These are phyloP conservation scores for Scedosporium aurantiacum DNA, from an alignment of 2,329 filamentous ascomycete species.

Conservation along the genomic window DNA sequence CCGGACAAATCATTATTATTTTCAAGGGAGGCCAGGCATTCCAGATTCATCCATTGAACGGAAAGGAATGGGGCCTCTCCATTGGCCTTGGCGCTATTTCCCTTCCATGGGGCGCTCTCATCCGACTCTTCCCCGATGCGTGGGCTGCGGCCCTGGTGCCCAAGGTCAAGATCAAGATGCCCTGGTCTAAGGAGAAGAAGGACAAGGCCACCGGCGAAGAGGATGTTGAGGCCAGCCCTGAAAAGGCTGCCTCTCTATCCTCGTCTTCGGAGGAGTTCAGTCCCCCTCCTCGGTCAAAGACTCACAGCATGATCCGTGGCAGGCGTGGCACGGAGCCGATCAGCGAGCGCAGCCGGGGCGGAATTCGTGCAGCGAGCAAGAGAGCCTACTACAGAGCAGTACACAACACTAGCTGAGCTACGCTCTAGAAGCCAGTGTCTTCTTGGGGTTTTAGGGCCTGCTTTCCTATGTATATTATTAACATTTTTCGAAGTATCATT, in stretches of 20 bases:
- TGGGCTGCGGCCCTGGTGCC: constrained; percentile 17
- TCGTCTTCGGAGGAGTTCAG: background rate
- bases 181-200: constrained; percentile 3
- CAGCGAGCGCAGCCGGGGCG: background rate
- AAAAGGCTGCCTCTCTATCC: background rate
- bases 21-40: constrained; percentile 72
- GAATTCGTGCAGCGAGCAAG: background rate
- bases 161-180: constrained; percentile 2
- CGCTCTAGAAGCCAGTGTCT: no score
- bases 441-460: no score
- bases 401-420: no score
- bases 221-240: background rate
- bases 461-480: no score
- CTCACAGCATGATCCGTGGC: background rate
- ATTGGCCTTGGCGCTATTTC: constrained; percentile 67
- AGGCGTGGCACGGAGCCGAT: constrained; percentile 2
- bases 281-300: background rate
- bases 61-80: constrained; percentile 72
- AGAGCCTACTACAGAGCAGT: background rate
- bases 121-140: constrained; percentile 64
- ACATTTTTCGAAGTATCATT: no score
- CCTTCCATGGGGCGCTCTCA: constrained; percentile 59
- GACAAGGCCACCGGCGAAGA: background rate
- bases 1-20: constrained; percentile 73
- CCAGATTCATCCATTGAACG: constrained; percentile 51